phyloP scores from a whole-genome alignment of 768 basidiomycete genomes.

The Psilocybe cubensis region DNA sequence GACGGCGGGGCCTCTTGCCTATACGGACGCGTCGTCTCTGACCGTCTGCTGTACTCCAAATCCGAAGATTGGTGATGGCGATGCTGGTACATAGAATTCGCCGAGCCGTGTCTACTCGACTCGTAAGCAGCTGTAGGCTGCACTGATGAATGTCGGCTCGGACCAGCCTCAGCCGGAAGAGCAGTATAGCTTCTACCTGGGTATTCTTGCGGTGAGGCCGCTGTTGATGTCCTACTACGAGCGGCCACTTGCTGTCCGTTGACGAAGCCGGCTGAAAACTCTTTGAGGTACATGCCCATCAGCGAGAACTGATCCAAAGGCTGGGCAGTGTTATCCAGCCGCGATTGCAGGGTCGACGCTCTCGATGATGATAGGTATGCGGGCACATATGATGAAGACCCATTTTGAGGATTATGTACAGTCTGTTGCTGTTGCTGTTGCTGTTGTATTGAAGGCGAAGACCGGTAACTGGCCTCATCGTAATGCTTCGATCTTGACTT shows the following conservation, averaged over 20 bases:
- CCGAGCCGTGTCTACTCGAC: background rate
- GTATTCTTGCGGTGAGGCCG: background rate
- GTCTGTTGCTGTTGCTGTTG: no score
- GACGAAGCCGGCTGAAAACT: constrained; percentile 22
- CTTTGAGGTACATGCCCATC: constrained; percentile 17
- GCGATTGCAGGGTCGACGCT: constrained; percentile 6
- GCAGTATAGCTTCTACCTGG: background rate
- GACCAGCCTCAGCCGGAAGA: background rate
- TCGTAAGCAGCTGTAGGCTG: constrained; percentile 6
- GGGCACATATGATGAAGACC: no score
- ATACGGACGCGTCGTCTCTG: constrained; percentile 6
- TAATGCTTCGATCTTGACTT: constrained; percentile 1
- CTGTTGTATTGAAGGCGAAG: background rate
- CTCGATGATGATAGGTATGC: constrained; percentile 10
- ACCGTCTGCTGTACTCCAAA: background rate
- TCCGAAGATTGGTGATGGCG: constrained; percentile 17
- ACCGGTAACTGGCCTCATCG: background rate
- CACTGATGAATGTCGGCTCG: constrained; percentile 6
- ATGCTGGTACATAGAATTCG: constrained; percentile 1
- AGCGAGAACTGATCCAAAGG: constrained; percentile 18
- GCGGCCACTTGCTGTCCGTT: constrained; percentile 23
- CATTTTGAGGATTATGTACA: no score
- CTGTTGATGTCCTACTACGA: constrained; percentile 3
- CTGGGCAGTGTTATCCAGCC: constrained; percentile 15
- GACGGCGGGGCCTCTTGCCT: constrained; percentile 15